These are phyloP conservation scores for Gigaspora rosea DNA, from an alignment of 192 early-diverging fungal genomes.

Conservation along the genomic window DNA sequence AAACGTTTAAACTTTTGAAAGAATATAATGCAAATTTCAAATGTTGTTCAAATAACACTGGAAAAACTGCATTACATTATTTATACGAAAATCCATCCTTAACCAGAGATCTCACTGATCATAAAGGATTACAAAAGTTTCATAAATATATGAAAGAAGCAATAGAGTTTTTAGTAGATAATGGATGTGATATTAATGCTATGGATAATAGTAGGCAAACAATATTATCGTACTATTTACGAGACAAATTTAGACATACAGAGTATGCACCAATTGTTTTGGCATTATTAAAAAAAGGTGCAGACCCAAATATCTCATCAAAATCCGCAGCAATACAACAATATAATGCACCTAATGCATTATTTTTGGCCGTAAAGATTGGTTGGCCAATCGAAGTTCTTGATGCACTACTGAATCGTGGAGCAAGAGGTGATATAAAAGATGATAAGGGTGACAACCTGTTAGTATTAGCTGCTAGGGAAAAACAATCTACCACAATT, in stretches of 20 bases:
- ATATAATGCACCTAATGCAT: neutral
- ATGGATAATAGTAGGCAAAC: neutral
- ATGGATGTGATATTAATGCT: neutral
- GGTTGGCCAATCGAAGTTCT: neutral
- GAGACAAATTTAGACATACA: neutral
- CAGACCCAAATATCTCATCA: conserved; percentile 2
- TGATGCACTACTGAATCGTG: neutral
- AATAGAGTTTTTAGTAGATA: neutral
- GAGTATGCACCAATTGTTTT: neutral
- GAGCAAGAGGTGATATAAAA: neutral
- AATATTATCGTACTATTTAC: neutral
- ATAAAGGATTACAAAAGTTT: neutral
- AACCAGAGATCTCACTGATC: neutral
- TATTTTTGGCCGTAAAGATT: neutral
- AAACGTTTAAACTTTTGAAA: neutral
- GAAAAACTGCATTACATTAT: conserved; percentile 1
- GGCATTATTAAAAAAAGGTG: neutral
- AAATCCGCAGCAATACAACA: too few species aligned
- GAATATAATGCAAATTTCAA: neutral
- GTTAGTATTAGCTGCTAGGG: neutral
- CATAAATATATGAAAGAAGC: neutral
- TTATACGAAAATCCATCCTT: neutral
- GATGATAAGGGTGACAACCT: neutral
- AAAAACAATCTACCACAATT: neutral
- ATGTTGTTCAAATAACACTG: neutral